Evolutionary conservation across 176 grass and related monocot species (phyloP).

Genomic region (Musa itinerans): DNA sequence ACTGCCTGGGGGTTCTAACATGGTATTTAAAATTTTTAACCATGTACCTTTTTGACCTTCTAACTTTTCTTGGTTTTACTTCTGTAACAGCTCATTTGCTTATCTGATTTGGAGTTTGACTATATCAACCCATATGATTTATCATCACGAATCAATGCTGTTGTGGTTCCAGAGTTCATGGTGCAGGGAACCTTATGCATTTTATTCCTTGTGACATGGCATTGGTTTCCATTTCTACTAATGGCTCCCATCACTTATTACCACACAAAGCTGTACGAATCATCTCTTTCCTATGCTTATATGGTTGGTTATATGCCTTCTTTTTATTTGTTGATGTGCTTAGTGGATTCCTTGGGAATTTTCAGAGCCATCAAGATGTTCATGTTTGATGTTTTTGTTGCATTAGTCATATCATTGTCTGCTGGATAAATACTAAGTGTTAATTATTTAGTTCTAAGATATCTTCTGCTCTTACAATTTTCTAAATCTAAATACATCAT

Average conservation of each 20-base stretch:
- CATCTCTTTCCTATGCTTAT: not conserved
- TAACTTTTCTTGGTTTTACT: slow-evolving; percentile 25
- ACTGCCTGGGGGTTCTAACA: too few species aligned
- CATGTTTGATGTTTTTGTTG: not conserved
- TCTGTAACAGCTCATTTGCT: slow-evolving; percentile 62
- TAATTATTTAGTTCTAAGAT: not conserved
- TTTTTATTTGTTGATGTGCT: not conserved
- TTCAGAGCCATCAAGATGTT: not conserved
- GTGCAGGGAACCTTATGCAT: slow-evolving; percentile 58
- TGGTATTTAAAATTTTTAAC: too few species aligned
- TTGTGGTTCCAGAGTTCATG: slow-evolving; percentile 56
- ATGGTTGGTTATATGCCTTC: not conserved
- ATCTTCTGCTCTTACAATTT: not conserved
- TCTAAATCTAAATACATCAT: not conserved
- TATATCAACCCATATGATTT: slow-evolving; percentile 96
- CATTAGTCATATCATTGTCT: not conserved
- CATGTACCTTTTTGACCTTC: not conserved
- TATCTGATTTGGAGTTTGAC: slow-evolving; percentile 68
- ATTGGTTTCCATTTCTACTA: slow-evolving; percentile 83
- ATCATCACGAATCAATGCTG: slow-evolving; percentile 70
- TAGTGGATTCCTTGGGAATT: too few species aligned
- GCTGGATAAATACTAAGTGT: not conserved
- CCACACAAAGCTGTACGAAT: slow-evolving; percentile 74
- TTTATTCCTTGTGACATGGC: slow-evolving; percentile 60
- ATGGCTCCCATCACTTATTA: slow-evolving; percentile 78